Percentiles rank a stretch among this genome's conserved stretches.
phyloP scores from a whole-genome alignment of 1,284 basidiomycete genomes.

The Apiotrichum porosum region DNA sequence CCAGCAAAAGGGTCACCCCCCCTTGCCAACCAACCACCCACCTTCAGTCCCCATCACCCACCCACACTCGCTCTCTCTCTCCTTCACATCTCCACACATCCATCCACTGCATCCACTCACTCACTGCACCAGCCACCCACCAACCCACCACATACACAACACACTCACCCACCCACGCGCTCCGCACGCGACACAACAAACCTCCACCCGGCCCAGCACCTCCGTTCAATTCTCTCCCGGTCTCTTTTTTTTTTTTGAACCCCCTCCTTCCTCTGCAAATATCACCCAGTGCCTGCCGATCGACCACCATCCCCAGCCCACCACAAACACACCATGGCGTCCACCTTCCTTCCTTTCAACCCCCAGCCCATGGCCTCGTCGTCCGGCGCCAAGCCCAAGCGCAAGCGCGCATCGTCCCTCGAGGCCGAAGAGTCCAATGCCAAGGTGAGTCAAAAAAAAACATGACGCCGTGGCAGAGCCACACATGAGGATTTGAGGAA shows the following conservation, averaged over 20 bases:
- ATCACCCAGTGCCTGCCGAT: neutral
- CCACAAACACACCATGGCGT: constrained; percentile 17
- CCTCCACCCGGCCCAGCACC: no score
- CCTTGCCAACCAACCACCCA: neutral
- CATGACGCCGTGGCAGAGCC: no score
- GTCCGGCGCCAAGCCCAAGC: constrained; percentile 37
- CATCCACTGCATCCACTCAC: neutral
- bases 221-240: no score
- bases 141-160: neutral
- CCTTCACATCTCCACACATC: neutral
- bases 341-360: constrained; percentile 17
- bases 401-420: constrained; percentile 24
- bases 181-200: no score
- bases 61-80: no score
- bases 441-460: constrained; percentile 12
- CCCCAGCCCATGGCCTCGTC: constrained; percentile 19
- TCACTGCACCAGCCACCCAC: neutral
- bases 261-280: neutral
- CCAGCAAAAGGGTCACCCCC: neutral
- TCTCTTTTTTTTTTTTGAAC: neutral
- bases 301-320: no score
- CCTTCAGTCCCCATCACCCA: no score
- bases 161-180: neutral
- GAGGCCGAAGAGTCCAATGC: constrained; percentile 19
- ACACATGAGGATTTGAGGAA: neutral